phyloP scores from a whole-genome alignment of 768 basidiomycete species.

The Cystobasidium ongulense region DNA sequence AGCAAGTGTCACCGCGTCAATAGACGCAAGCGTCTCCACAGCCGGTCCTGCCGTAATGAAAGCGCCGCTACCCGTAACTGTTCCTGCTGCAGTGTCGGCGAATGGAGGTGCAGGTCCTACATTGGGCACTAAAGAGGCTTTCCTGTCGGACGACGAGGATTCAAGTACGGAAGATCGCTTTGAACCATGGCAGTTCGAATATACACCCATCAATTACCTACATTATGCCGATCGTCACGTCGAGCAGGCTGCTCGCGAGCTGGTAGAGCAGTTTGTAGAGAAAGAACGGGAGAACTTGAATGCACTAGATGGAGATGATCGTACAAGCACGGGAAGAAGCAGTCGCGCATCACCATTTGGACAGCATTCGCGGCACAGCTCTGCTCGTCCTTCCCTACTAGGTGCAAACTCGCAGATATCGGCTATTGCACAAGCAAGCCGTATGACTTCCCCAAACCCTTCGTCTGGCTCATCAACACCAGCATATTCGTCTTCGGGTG shows the following conservation, averaged over 20 bases:
- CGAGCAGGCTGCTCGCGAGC: background rate
- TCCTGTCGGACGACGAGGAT: slow-evolving; percentile 20
- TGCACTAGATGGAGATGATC: background rate
- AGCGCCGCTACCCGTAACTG: background rate
- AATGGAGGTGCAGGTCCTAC: background rate
- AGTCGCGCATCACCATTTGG: background rate
- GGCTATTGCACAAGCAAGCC: background rate
- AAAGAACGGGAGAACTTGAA: slow-evolving; percentile 16
- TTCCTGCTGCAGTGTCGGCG: background rate
- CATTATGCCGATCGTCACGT: slow-evolving; percentile 8
- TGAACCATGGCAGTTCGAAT: slow-evolving; percentile 41
- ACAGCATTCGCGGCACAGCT: background rate
- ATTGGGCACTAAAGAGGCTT: background rate
- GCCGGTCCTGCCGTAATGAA: background rate
- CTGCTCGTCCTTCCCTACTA: background rate
- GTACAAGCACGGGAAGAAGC: background rate
- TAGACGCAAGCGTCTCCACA: background rate
- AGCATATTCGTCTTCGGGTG: slow-evolving; percentile 21
- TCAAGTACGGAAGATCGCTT: slow-evolving; percentile 34
- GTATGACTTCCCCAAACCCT: slow-evolving; percentile 6
- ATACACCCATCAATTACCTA: slow-evolving; percentile 34
- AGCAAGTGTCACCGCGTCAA: background rate
- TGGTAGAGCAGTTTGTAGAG: background rate
- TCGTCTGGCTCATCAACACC: slow-evolving; percentile 31
- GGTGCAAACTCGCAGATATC: background rate